A percentile compares a stretch with the other conserved stretches of the same genome.
Conservation (phyloP, 805 yeast genomes). For the Candida odintsovae region DNA sequence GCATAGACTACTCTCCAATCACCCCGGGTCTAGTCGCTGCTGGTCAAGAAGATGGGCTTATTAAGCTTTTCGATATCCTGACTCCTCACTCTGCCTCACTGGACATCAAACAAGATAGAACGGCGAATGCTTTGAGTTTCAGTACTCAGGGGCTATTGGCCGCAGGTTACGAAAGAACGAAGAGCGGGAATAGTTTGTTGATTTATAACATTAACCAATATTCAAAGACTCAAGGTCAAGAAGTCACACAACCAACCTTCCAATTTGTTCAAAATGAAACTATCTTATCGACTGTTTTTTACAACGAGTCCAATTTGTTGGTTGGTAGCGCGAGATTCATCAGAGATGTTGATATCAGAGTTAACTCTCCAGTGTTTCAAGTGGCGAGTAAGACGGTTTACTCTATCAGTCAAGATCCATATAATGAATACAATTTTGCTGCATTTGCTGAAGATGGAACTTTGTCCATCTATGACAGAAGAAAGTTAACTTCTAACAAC, state of each 20-base stretch:
- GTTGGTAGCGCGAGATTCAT: slow-evolving; percentile 74
- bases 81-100: slow-evolving; percentile 19
- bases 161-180: slow-evolving; percentile 63
- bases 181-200: slow-evolving; percentile 63
- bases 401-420: slow-evolving; percentile 65
- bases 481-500: slow-evolving; percentile 42
- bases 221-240: slow-evolving; percentile 40
- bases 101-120: slow-evolving; percentile 50
- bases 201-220: slow-evolving; percentile 75
- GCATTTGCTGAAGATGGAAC: slow-evolving; percentile 82
- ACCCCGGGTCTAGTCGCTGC: slow-evolving; percentile 60
- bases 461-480: slow-evolving; percentile 74
- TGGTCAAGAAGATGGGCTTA: slow-evolving; percentile 68
- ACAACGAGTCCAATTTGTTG: slow-evolving; percentile 54
- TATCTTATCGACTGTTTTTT: slow-evolving; percentile 60
- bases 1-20: slow-evolving; percentile 54
- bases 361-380: slow-evolving; percentile 61
- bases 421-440: slow-evolving; percentile 59
- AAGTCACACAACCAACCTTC: slow-evolving; percentile 46
- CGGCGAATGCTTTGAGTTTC: slow-evolving; percentile 72
- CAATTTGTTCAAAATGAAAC: slow-evolving; percentile 70
- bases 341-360: slow-evolving; percentile 71
- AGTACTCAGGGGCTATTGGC: slow-evolving; percentile 62
- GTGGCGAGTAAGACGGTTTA: slow-evolving; percentile 69
- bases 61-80: slow-evolving; percentile 56